Conservation (phyloP, 345 rosid species). For the Eucalyptus paniculata region DNA sequence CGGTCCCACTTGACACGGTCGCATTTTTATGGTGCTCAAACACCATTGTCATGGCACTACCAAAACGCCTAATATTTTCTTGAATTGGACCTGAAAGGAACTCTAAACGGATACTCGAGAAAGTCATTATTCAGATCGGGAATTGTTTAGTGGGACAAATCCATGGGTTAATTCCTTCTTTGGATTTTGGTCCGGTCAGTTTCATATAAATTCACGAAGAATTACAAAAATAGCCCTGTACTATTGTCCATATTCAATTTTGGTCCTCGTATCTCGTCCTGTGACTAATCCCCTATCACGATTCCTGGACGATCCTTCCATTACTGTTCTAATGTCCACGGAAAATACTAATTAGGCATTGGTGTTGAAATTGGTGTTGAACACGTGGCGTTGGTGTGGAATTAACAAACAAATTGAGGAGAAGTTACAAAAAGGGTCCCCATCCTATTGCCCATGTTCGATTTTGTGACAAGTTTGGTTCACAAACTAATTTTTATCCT, state of each 20-base stretch:
- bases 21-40: neutral
- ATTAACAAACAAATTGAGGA: neutral
- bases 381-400: neutral
- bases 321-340: neutral
- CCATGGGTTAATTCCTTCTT: neutral
- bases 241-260: neutral
- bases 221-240: neutral
- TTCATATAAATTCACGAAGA: neutral
- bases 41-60: neutral
- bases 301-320: neutral
- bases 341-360: neutral
- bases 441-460: neutral
- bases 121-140: neutral
- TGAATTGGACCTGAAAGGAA: neutral
- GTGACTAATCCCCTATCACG: neutral
- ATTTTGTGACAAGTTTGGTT: neutral
- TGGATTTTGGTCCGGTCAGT: neutral
- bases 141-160: neutral
- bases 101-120: neutral
- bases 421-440: neutral
- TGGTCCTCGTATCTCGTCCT: neutral
- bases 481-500: neutral
- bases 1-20: neutral
- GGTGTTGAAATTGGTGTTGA: neutral
- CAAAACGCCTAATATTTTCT: no score